These are phyloP conservation scores for Botrytis fragariae DNA, from an alignment of 2,329 filamentous ascomycete genomes.

Conservation along the genomic window DNA sequence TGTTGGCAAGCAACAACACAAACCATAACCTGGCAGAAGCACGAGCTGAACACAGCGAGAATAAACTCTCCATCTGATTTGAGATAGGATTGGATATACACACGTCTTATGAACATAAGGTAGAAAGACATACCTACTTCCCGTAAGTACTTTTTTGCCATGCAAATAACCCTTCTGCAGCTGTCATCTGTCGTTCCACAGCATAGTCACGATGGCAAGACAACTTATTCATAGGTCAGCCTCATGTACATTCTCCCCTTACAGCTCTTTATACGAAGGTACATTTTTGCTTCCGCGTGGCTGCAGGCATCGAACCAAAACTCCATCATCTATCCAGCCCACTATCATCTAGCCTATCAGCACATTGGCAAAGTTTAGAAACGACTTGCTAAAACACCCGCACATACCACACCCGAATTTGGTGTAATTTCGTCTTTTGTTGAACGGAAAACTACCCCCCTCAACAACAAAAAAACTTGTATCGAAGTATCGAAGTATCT, in stretches of 20 bases:
- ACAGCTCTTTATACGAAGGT: constrained; percentile 20
- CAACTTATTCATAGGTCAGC: constrained; percentile 22
- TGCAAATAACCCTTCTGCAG: constrained; percentile 21
- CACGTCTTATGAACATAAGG: constrained; percentile 18
- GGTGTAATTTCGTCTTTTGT: constrained; percentile 14
- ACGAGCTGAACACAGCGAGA: constrained; percentile 22
- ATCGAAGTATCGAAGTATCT: background rate
- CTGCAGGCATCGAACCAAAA: constrained; percentile 19
- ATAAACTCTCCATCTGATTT: constrained; percentile 11
- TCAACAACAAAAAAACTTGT: background rate
- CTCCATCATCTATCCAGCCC: constrained; percentile 15
- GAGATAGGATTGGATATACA: constrained; percentile 18
- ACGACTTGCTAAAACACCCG: constrained; percentile 3
- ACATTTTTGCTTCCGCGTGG: constrained; percentile 21
- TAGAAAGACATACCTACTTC: constrained; percentile 5
- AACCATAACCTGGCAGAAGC: constrained; percentile 14
- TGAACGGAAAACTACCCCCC: background rate
- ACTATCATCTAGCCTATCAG: background rate
- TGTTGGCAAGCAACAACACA: constrained; percentile 21
- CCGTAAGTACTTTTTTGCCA: constrained; percentile 10
- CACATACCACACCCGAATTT: constrained; percentile 14
- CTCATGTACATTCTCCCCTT: constrained; percentile 20
- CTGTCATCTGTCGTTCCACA: constrained; percentile 21
- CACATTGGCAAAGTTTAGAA: background rate
- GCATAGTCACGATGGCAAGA: constrained; percentile 22